A percentile compares a stretch with the other conserved stretches of the same genome.
phyloP scores from a whole-genome alignment of 2,329 filamentous ascomycete species.

The Ascochyta pisi region DNA sequence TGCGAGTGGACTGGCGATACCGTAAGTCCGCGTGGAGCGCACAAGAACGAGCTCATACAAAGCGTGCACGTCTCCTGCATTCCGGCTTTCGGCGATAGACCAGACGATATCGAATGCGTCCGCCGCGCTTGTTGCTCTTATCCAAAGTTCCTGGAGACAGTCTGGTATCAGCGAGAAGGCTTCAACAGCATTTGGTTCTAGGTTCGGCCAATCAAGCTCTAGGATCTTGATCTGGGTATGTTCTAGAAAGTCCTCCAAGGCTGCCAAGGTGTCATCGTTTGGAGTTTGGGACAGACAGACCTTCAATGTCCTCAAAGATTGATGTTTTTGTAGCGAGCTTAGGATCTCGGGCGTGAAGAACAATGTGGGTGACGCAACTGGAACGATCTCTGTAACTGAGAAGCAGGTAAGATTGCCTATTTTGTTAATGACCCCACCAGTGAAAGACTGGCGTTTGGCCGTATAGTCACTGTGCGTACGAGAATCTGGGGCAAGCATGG shows the following conservation, averaged over 20 bases:
- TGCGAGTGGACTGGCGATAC: not conserved
- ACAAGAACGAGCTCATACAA: slow-evolving; percentile 32
- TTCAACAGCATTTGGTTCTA: slow-evolving; percentile 25
- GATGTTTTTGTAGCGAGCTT: slow-evolving; percentile 25
- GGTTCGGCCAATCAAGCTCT: slow-evolving; percentile 37
- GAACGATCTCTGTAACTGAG: slow-evolving; percentile 24
- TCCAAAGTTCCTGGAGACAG: slow-evolving; percentile 25
- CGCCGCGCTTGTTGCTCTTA: slow-evolving; percentile 20
- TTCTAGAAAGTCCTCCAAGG: slow-evolving; percentile 26
- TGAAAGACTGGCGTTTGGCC: slow-evolving; percentile 25
- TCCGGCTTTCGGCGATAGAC: slow-evolving; percentile 16
- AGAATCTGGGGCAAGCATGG: slow-evolving; percentile 16
- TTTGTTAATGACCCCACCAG: slow-evolving; percentile 20
- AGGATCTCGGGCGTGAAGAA: slow-evolving; percentile 34
- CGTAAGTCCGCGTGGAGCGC: slow-evolving; percentile 13
- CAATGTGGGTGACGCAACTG: slow-evolving; percentile 15
- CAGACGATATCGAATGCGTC: slow-evolving; percentile 25
- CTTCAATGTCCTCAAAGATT: slow-evolving; percentile 22
- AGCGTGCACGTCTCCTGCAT: slow-evolving; percentile 14
- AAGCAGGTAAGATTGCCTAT: slow-evolving; percentile 29
- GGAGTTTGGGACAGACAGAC: slow-evolving; percentile 29
- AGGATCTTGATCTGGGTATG: slow-evolving; percentile 23
- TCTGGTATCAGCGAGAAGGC: slow-evolving; percentile 20
- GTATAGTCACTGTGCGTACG: slow-evolving; percentile 20
- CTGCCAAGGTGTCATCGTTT: slow-evolving; percentile 20